Conservation (phyloP, 495 filamentous ascomycete genomes). For the Aspergillus affinis region DNA sequence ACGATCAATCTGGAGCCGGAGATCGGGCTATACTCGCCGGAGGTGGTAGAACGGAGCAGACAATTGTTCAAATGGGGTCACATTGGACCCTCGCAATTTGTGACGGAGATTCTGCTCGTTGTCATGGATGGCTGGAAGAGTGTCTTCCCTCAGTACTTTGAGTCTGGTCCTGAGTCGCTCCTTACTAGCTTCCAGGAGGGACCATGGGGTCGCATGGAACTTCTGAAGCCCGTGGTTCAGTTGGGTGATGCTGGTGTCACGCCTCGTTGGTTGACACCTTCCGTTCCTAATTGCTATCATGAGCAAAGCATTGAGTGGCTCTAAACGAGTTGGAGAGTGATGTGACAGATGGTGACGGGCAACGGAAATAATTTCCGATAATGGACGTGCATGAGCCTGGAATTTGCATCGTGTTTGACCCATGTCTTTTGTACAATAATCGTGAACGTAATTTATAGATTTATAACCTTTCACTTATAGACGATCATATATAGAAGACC, state of each 20-base stretch:
- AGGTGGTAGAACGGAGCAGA: constrained; percentile 19
- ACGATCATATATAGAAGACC: too few relatives aligned
- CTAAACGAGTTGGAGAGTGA: neutral
- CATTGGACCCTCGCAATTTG: constrained; percentile 24
- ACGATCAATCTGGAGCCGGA: constrained; percentile 18
- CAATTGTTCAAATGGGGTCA: constrained; percentile 16
- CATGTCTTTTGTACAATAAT: neutral
- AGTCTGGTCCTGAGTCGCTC: constrained; percentile 18
- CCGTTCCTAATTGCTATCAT: constrained; percentile 30
- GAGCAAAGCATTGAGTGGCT: constrained; percentile 19
- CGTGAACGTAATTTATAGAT: neutral
- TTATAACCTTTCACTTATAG: too few relatives aligned
- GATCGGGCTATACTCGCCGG: constrained; percentile 26
- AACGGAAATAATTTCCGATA: neutral
- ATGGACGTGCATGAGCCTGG: neutral
- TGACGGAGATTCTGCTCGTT: constrained; percentile 27
- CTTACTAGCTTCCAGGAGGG: constrained; percentile 27
- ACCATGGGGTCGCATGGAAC: constrained; percentile 21
- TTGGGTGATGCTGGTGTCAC: constrained; percentile 24
- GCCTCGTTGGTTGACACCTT: constrained; percentile 23
- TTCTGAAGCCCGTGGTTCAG: constrained; percentile 28
- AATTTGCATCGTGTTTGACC: neutral
- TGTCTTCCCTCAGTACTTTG: constrained; percentile 24
- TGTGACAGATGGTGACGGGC: too few relatives aligned
- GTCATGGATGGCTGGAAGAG: constrained; percentile 33